Evolutionary conservation across 2,329 filamentous ascomycete genomes (phyloP).

Genomic region (Cryphonectria naterciae): DNA sequence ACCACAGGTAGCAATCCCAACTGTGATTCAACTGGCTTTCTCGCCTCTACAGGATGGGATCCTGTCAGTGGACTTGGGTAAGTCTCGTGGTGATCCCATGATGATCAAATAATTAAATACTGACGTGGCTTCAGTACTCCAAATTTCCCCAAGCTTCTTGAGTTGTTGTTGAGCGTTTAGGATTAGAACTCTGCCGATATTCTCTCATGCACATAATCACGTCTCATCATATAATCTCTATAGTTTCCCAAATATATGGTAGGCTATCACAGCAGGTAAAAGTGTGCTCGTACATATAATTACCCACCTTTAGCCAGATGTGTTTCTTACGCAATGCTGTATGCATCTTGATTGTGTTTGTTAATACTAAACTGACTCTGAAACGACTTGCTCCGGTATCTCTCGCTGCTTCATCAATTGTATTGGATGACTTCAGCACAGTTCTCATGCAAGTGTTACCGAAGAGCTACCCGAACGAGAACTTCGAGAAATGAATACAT

Average conservation of each 20-base stretch:
- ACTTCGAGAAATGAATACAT: background rate
- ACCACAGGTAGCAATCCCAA: conserved; percentile 38
- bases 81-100: background rate
- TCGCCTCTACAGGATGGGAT: conserved; percentile 37
- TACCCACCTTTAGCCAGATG: background rate
- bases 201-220: background rate
- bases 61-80: conserved; percentile 34
- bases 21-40: conserved; percentile 38
- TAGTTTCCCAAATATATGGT: background rate
- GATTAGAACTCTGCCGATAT: background rate
- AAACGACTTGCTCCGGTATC: background rate
- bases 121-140: conserved; percentile 10
- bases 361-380: background rate
- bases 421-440: background rate
- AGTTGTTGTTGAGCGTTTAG: conserved; percentile 12
- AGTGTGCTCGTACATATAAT: background rate
- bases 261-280: background rate
- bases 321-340: background rate
- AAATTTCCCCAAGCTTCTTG: conserved; percentile 19
- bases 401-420: background rate
- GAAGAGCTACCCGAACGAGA: background rate
- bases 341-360: background rate
- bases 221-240: background rate
- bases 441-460: background rate
- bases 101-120: background rate